Evolutionary conservation across 1,139 yeast species (phyloP), one percentile per base, ranked within the genome.

Genomic region (Ogataea hybrid): DNA sequence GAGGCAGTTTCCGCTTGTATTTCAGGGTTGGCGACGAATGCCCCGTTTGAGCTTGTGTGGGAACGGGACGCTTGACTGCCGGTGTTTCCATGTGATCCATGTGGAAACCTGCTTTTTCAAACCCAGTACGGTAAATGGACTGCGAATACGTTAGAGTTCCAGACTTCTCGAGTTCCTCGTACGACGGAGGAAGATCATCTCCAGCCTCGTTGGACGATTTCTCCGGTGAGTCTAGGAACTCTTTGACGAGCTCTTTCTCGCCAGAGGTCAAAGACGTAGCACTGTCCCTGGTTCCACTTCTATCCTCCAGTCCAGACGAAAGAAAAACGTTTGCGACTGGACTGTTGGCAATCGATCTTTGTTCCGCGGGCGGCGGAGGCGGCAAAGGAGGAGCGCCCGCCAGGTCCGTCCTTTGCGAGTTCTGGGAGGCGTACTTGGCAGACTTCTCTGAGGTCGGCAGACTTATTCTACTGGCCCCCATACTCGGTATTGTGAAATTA

Each of bases 21-120:
- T 42, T 47, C 14, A 51, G 36, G 11, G 33, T 34, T 22, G 32
- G 22, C 10, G 36, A 42, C n/a, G 11, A 36, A 16, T 27, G 33
- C 14, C 21, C 23, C 15, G 4, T 22, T 9, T 25, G 25, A 4
- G 12, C 6, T 11, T 4, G 12, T 7, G 3, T 23, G 9, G n/a
- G 5, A 23, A 8, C 27, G n/a, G n/a, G 12, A 10, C 12, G 12
- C 12, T 11, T 14, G 32, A 20, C 22, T 14, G 28, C 29, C 28
- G 53, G 48, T 2, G 50, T 35, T 5, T 35, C 33, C n/a, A 53
- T 47, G 39, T 58, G 60, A 35, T 57, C 58, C 46, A 58, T 35
- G 27, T 58, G 55, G 30, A 57, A 52, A 4, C 64, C 64, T 2
- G 63, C 64, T 42, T 61, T 61, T 42, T 61, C 64, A 43, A 59